Evolutionary conservation across 495 filamentous ascomycete species (phyloP).

Genomic region (Neurospora cerealis): DNA sequence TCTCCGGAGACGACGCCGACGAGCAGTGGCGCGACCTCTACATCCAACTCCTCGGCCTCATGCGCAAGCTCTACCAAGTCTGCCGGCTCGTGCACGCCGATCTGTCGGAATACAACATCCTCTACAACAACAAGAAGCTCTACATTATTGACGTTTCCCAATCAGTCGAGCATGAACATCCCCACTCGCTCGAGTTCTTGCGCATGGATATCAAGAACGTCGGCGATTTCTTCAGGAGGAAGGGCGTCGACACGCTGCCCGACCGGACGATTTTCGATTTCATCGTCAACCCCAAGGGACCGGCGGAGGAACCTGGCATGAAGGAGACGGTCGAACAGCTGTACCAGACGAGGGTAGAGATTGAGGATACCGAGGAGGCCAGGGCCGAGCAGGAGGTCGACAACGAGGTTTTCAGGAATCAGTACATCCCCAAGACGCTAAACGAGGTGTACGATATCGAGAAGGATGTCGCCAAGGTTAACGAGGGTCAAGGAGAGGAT

Average conservation of each 20-base stretch:
- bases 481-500: constrained; percentile 56
- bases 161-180: constrained; percentile 93
- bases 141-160: constrained; percentile 98
- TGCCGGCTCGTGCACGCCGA: constrained; percentile 92
- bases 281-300: constrained; percentile 50
- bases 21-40: constrained; percentile 72
- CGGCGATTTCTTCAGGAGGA: constrained; percentile 77
- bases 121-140: constrained; percentile 74
- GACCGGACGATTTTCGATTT: constrained; percentile 74
- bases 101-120: constrained; percentile 92
- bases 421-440: constrained; percentile 88
- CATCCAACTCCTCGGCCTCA: constrained; percentile 71
- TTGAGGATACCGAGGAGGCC: constrained; percentile 33
- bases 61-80: constrained; percentile 83
- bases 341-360: constrained; percentile 25
- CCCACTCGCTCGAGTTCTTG: constrained; percentile 79
- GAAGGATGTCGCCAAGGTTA: constrained; percentile 70
- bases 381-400: constrained; percentile 54
- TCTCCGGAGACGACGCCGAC: constrained; percentile 46
- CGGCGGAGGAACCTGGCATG: constrained; percentile 36
- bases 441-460: constrained; percentile 95
- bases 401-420: constrained; percentile 84
- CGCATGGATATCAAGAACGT: constrained; percentile 98
- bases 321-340: constrained; percentile 34
- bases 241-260: constrained; percentile 66